Conservation (phyloP, 1,139 yeast species). For the Candida albicans region DNA sequence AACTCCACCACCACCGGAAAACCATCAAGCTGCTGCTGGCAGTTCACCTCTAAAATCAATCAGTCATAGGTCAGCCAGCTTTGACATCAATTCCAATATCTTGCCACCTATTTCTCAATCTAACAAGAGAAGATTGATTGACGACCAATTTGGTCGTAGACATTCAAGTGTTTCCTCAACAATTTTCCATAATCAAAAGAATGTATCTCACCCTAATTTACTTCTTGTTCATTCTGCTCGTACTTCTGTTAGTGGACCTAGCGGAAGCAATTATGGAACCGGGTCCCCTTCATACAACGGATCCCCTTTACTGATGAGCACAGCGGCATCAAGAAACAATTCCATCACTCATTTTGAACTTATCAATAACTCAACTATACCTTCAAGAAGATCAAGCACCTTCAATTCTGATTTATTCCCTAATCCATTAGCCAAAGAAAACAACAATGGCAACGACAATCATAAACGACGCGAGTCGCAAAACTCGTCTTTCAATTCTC, state of each 20-base stretch:
- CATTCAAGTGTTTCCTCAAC: conserved; percentile 32
- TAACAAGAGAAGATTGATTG: conserved; percentile 30
- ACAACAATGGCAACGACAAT: not conserved
- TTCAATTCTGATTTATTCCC: conserved; percentile 46
- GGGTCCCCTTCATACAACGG: conserved; percentile 28
- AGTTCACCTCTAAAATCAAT: conserved; percentile 9
- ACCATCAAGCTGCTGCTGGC: conserved; percentile 8
- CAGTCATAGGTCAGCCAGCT: conserved; percentile 32
- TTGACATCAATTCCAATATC: conserved; percentile 26
- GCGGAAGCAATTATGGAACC: conserved; percentile 18
- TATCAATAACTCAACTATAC: conserved; percentile 21
- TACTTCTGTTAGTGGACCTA: conserved; percentile 10
- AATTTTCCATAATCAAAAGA: conserved; percentile 13
- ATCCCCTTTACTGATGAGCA: conserved; percentile 31
- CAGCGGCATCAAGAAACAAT: conserved; percentile 36
- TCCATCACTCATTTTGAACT: conserved; percentile 39
- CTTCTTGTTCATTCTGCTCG: conserved; percentile 9
- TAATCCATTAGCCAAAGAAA: conserved; percentile 27
- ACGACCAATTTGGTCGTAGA: conserved; percentile 26
- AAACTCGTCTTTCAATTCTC: conserved; percentile 34
- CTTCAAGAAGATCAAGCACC: conserved; percentile 34
- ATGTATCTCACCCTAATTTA: conserved; percentile 22
- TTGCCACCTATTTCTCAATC: conserved; percentile 22
- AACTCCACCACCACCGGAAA: conserved; percentile 11
- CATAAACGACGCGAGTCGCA: conserved; percentile 34